Evolutionary conservation across 768 basidiomycete genomes (phyloP), one percentile per base, ranked within the genome.

Genomic region (Boletus rubroflammeus): DNA sequence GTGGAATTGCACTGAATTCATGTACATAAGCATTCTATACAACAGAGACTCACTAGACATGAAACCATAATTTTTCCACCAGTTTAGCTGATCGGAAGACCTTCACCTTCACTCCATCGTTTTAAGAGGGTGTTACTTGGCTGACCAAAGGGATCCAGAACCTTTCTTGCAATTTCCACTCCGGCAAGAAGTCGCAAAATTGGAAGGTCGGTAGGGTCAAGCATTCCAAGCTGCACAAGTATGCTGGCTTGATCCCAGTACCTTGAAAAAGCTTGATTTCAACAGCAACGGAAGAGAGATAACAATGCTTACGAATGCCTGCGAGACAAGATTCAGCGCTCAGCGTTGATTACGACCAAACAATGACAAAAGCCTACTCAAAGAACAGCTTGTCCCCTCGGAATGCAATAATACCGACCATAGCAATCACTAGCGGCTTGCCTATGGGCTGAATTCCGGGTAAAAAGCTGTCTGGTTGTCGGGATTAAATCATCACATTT

Each of bases 181-280:
- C 77, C 73, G 3, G 75, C 71, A 13, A n/a, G n/a, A n/a, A n/a
- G n/a, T n/a, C n/a, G n/a, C n/a, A n/a, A n/a, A n/a, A 76, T 63
- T 5, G 75, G 73, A 36, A 76, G 66, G 23, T 43, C 34, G 7
- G 55, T 55, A 6, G 68, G 58, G 31, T 72, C 62, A 19, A 76
- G 58, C n/a, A 74, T 64, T 17, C 73, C 75, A 29, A 76, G 70
- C 59, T 79, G 79, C 15, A 74, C 73, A 21, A 80, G 68, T 14
- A 71, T 45, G 10, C 74, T 76, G n/a, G 78, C 78, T 61, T 80
- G 78, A 48, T 79, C 78, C 78, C 78, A 77, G 53, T 77, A 77
- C 43, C 76, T 77, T 58, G 29, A 42, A 48, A 11, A 21, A 21
- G 15, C 11, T 49, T 36, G 5, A 44, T 32, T 38, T 53, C 47